Percentiles rank a stretch among this genome's conserved stretches.
Conservation (phyloP, 2,329 filamentous ascomycete genomes). For the Lanzia echinophila region DNA sequence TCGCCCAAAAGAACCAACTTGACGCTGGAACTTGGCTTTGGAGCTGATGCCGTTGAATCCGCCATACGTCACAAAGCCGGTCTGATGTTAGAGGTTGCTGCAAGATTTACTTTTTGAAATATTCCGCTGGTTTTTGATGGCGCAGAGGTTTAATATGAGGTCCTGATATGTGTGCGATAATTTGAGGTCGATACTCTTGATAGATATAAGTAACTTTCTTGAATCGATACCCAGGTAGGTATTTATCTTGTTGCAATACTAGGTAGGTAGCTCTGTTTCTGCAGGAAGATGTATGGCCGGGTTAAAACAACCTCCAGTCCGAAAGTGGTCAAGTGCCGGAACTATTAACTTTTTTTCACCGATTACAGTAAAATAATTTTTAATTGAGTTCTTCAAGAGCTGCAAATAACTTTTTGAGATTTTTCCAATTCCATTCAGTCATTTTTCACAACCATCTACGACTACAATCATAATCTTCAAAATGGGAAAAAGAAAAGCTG, state of each 20-base stretch:
- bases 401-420: not conserved
- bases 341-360: not conserved
- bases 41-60: conserved; percentile 65
- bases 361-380: conserved; percentile 6
- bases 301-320: not conserved
- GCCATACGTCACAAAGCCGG: conserved; percentile 47
- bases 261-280: conserved; percentile 7
- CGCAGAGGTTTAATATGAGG: not conserved
- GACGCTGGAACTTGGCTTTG: conserved; percentile 98
- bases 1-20: conserved; percentile 98
- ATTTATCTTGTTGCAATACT: not conserved
- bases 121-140: not conserved
- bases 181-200: not conserved
- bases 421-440: not conserved
- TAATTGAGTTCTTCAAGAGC: conserved; percentile 3
- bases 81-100: not conserved
- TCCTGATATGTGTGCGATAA: not conserved
- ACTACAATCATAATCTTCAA: not conserved
- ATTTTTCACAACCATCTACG: not conserved
- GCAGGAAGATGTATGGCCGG: conserved; percentile 6
- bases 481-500: conserved; percentile 32
- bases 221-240: conserved; percentile 4
- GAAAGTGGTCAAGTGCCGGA: conserved; percentile 1
- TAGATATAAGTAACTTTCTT: not conserved
- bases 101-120: not conserved